These are phyloP conservation scores for Ceratobasidium sp. DNA, from an alignment of 1,284 basidiomycete genomes.

Conservation along the genomic window DNA sequence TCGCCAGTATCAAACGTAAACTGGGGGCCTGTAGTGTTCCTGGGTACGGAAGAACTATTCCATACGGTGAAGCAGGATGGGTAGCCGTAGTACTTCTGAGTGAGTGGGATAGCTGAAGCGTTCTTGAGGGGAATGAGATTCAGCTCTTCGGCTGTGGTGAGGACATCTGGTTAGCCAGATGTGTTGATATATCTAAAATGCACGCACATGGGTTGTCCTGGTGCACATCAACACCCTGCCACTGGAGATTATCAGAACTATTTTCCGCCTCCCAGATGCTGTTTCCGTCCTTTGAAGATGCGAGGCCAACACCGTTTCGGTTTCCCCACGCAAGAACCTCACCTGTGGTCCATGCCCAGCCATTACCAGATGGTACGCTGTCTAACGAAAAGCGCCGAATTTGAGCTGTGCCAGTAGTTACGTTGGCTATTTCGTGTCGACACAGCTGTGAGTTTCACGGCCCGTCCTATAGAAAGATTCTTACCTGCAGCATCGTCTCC, in stretches of 20 bases:
- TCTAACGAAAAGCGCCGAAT: constrained; percentile 51
- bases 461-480: not conserved
- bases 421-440: not conserved
- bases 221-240: constrained; percentile 32
- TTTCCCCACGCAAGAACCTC: constrained; percentile 58
- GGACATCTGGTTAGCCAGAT: not conserved
- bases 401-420: constrained; percentile 57
- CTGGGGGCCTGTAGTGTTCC: not conserved
- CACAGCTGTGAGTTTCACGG: constrained; percentile 49
- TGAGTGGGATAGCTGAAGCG: not conserved
- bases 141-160: constrained; percentile 34
- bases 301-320: constrained; percentile 59
- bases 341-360: constrained; percentile 52
- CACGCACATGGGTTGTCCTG: constrained; percentile 34
- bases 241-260: constrained; percentile 49
- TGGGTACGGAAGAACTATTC: constrained; percentile 20
- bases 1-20: constrained; percentile 22
- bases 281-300: constrained; percentile 49
- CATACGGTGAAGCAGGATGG: constrained; percentile 35
- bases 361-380: constrained; percentile 2
- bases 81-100: constrained; percentile 23
- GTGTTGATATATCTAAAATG: not conserved
- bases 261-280: constrained; percentile 58
- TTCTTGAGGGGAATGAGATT: constrained; percentile 16
- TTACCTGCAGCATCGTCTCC: constrained; percentile 57